Base-by-base conservation (phyloP, 495 filamentous ascomycete genomes). In the Annulohypoxylon stygium region DNA sequence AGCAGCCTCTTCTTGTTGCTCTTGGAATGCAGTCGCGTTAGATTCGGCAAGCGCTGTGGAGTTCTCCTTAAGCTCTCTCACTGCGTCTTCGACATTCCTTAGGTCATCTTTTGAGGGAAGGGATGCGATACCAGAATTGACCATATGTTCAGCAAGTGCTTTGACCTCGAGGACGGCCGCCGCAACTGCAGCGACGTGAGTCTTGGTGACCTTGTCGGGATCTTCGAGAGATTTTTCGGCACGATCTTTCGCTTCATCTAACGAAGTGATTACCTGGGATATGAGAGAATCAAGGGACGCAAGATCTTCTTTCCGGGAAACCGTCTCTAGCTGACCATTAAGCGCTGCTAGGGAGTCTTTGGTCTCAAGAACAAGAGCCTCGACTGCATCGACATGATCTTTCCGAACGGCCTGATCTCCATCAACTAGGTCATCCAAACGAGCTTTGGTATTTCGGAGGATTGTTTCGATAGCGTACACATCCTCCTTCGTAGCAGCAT, bases 391-490 rank as follows among this genome's bases (percentile, higher is more conserved):
- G 26, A 97, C 82, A 43, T 97, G 92, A 25, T 95, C 91, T 57
- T 93, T 92, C 61, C 86, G 91, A 4, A 92, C 89, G 1, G 79
- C 81, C 62, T 88, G 81, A 37, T 87, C 85, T 16, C 92, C 88
- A 48, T 94, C 88, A 16, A 85, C 84, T 48, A 96, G 81, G 36
- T 94, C 93, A 37, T 97, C 94, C 45, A 97, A 83, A 55, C 91
- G 90, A 9, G 90, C 87, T 73, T 97, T 97, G 18, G 93, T 93
- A 76, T 94, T 95, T 54, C 90, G 88, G 23, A 98, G 87, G 51
- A 98, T 86, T 0, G 90, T 94, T 78, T 97, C 94, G 63, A 98
- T 93, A n/a, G 91, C 92, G 66, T 93, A 89, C 2, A 92, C 92
- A 72, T 97, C 93, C 66, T 95, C 92, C 76, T 88, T 90, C 25